Conservation (phyloP, 305 asterid species). For the Caryopteris hybrid region DNA sequence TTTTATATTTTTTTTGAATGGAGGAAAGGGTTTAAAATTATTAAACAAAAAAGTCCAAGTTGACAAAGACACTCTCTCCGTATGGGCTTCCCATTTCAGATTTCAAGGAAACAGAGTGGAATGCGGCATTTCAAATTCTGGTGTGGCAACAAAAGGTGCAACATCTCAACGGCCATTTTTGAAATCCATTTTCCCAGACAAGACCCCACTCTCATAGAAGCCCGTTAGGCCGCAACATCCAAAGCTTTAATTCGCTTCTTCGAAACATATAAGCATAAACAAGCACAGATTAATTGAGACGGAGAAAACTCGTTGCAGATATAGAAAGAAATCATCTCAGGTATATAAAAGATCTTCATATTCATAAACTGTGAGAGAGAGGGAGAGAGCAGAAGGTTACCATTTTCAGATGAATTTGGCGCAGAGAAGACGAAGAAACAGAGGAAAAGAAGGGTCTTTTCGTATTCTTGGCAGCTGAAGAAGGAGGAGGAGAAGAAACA, state of each 20-base stretch:
- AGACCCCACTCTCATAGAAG: slow-evolving; percentile 9
- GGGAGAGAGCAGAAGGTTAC: too few species aligned
- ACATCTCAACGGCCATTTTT: slow-evolving; percentile 1
- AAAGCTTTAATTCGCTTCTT: not conserved
- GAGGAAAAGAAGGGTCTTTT: not conserved
- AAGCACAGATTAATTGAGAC: not conserved
- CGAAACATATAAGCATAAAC: not conserved
- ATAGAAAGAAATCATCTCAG: not conserved
- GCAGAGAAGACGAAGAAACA: too few species aligned
- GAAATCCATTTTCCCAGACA: not conserved
- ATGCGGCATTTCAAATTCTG: too few species aligned
- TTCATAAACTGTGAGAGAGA: too few species aligned
- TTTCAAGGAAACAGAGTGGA: too few species aligned
- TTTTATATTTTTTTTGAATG: too few species aligned
- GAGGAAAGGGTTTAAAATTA: too few species aligned
- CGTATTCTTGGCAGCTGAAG: slow-evolving; percentile 9
- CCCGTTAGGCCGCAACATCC: slow-evolving; percentile 1
- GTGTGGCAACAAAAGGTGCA: not conserved
- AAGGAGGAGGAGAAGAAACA: not conserved
- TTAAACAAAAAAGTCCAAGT: too few species aligned
- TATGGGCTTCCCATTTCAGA: too few species aligned
- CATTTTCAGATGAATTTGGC: too few species aligned
- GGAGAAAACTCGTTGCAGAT: not conserved
- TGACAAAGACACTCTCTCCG: too few species aligned
- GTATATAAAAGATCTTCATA: not conserved